A percentile compares a stretch with the other conserved stretches of the same genome.
phyloP scores from a whole-genome alignment of 495 filamentous ascomycete species.

The Hyaloscypha finlandica region DNA sequence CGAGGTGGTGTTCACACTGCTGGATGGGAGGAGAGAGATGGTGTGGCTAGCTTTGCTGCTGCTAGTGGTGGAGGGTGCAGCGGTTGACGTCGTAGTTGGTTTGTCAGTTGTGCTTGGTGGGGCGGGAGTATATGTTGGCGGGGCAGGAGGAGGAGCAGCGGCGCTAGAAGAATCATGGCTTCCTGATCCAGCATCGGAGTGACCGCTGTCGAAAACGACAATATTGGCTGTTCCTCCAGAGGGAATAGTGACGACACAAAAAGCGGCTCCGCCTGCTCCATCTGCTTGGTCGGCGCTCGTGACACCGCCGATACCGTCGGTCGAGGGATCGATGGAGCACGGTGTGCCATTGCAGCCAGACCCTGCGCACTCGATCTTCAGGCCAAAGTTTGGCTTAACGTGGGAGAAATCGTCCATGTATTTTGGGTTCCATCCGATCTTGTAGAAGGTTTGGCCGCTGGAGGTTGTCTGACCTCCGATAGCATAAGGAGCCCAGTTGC shows the following conservation, averaged over 20 bases:
- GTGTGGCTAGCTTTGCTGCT: slow-evolving; percentile 11
- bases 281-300: slow-evolving; percentile 44
- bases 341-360: slow-evolving; percentile 71
- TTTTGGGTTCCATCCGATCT: slow-evolving; percentile 81
- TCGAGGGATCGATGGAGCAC: slow-evolving; percentile 70
- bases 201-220: slow-evolving; percentile 52
- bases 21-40: slow-evolving; percentile 5
- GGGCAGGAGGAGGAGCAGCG: slow-evolving; percentile 3
- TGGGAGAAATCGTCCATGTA: slow-evolving; percentile 62
- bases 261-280: slow-evolving; percentile 71
- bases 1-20: slow-evolving; percentile 6
- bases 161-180: slow-evolving; percentile 12
- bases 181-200: slow-evolving; percentile 9
- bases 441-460: slow-evolving; percentile 68
- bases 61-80: slow-evolving; percentile 8
- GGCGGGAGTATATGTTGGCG: neutral
- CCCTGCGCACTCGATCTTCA: slow-evolving; percentile 69
- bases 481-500: slow-evolving; percentile 83
- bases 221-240: slow-evolving; percentile 67
- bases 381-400: slow-evolving; percentile 63
- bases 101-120: neutral
- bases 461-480: slow-evolving; percentile 72
- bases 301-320: slow-evolving; percentile 63
- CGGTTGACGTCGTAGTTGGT: neutral
- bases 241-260: slow-evolving; percentile 79